Evolutionary conservation across 2,329 filamentous ascomycete species (phyloP).

Genomic region (Thielaviopsis euricoi): DNA sequence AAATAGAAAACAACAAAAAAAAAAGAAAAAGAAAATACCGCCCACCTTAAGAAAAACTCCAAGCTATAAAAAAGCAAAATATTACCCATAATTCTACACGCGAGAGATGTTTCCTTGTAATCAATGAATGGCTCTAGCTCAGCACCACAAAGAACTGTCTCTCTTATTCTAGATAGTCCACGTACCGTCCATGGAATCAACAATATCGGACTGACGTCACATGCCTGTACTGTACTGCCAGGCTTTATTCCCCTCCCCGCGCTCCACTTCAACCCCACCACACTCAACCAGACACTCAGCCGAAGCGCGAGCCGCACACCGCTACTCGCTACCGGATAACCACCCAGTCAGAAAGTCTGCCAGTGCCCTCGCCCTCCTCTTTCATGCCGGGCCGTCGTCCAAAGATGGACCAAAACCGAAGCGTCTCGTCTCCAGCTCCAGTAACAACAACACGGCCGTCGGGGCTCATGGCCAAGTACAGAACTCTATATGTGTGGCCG

Average conservation of each 20-base stretch:
- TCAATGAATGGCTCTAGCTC: neutral
- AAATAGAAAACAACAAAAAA: no score
- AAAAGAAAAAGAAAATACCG: neutral
- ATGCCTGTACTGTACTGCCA: neutral
- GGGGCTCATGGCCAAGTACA: conserved; percentile 94
- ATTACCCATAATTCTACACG: neutral
- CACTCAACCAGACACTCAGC: neutral
- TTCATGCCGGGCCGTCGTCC: conserved; percentile 59
- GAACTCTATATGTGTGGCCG: conserved; percentile 87
- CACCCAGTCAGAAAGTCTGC: conserved; percentile 61
- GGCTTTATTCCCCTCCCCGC: neutral
- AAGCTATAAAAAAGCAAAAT: neutral
- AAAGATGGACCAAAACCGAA: conserved; percentile 95
- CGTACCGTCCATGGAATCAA: neutral
- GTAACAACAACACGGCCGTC: conserved; percentile 90
- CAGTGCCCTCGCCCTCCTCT: conserved; percentile 46
- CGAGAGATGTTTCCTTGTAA: neutral
- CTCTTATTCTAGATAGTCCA: neutral
- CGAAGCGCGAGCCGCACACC: neutral
- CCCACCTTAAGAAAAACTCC: neutral
- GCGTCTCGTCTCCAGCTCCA: conserved; percentile 86
- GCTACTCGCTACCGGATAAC: conserved; percentile 47
- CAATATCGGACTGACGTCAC: neutral
- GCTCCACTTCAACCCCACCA: no score
- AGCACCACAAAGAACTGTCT: neutral